These are phyloP conservation scores for Oryza rufipogon DNA, from an alignment of 176 grass and related monocot genomes.

Conservation along the genomic window DNA sequence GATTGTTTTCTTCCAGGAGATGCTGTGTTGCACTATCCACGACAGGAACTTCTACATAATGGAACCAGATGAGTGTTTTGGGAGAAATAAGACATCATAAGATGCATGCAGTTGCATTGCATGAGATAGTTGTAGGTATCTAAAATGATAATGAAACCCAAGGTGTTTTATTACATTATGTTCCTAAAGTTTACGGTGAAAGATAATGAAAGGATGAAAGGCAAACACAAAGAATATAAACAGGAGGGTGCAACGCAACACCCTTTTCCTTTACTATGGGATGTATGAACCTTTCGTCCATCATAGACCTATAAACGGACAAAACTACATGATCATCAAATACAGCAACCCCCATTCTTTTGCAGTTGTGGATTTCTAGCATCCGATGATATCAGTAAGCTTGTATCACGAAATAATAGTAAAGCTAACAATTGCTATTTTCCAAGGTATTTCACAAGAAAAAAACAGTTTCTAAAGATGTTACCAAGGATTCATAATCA, in stretches of 20 bases:
- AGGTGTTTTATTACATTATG: background rate
- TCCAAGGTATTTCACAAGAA: background rate
- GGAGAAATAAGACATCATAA: conserved; percentile 33
- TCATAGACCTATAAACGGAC: conserved; percentile 5
- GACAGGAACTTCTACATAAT: conserved; percentile 53
- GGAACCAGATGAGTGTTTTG: conserved; percentile 1
- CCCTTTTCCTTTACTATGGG: background rate
- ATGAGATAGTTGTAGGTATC: background rate
- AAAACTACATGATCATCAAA: conserved; percentile 14
- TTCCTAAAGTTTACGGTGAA: background rate
- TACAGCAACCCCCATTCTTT: background rate
- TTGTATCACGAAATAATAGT: background rate
- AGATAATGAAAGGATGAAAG: conserved; percentile 3
- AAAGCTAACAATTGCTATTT: conserved; percentile 7
- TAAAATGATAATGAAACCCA: background rate
- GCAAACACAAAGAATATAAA: background rate
- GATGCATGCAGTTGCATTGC: background rate
- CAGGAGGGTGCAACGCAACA: background rate
- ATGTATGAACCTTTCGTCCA: conserved; percentile 9
- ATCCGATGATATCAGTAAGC: background rate
- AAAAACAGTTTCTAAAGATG: background rate
- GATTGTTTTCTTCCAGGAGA: conserved; percentile 80
- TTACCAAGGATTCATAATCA: background rate
- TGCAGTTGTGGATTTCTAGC: background rate
- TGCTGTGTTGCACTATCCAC: conserved; percentile 67